phyloP scores from a whole-genome alignment of 2,329 filamentous ascomycete species.

The Tetracladium maxilliforme region DNA sequence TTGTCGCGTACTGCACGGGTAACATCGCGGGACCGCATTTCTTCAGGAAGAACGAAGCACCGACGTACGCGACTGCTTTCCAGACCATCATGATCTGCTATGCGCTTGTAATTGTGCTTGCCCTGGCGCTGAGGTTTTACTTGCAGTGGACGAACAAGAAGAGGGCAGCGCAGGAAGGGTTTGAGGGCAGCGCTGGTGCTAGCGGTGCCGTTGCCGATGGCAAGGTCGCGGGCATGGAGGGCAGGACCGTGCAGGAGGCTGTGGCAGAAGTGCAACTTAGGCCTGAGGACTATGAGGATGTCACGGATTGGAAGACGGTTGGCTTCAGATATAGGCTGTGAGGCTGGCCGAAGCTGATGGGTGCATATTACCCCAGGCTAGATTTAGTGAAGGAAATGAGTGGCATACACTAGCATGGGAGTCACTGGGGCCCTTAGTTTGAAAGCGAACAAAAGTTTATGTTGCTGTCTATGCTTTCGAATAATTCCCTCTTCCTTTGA shows the following conservation, averaged over 20 bases:
- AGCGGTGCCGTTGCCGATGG: conserved; percentile 23
- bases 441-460: too few species aligned
- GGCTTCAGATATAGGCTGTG: conserved; percentile 43
- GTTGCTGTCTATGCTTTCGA: too few species aligned
- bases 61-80: conserved; percentile 11
- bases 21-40: conserved; percentile 10
- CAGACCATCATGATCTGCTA: conserved; percentile 10
- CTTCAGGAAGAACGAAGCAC: conserved; percentile 5
- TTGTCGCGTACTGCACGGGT: conserved; percentile 11
- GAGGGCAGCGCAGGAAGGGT: conserved; percentile 25
- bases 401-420: too few species aligned
- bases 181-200: conserved; percentile 25
- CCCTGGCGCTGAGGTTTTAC: conserved; percentile 7
- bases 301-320: conserved; percentile 42
- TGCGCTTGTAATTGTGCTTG: neutral
- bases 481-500: too few species aligned
- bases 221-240: conserved; percentile 15
- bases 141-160: conserved; percentile 24
- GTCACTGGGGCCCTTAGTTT: too few species aligned
- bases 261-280: conserved; percentile 21
- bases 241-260: conserved; percentile 13
- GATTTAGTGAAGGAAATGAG: too few species aligned
- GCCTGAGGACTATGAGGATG: conserved; percentile 35
- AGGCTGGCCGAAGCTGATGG: too few species aligned
- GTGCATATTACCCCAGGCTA: too few species aligned